Evolutionary conservation across 1,284 basidiomycete genomes (phyloP).

Genomic region (Cutaneotrichosporon cutaneum): DNA sequence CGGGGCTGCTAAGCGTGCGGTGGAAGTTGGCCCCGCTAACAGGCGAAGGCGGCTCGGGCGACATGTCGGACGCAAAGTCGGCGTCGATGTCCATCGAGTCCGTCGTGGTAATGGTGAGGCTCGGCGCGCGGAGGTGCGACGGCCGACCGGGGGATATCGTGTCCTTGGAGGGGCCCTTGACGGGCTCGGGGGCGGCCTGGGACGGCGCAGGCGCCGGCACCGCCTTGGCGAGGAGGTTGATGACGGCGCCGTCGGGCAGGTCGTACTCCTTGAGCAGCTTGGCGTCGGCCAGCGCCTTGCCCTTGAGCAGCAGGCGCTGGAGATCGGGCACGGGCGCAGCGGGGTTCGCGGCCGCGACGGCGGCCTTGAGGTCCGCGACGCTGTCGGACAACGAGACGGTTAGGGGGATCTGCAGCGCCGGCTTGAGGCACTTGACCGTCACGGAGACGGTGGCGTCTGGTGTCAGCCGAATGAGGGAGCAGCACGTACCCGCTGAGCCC

Average conservation of each 20-base stretch:
- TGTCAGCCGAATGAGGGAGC: slow-evolving; percentile 6
- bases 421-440: slow-evolving; percentile 85
- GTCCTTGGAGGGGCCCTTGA: neutral
- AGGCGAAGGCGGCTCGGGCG: slow-evolving; percentile 28
- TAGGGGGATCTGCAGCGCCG: slow-evolving; percentile 70
- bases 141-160: slow-evolving; percentile 6
- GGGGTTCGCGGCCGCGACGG: slow-evolving; percentile 61
- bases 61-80: neutral
- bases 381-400: slow-evolving; percentile 70
- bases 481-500: slow-evolving; percentile 30
- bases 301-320: slow-evolving; percentile 83
- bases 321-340: slow-evolving; percentile 66
- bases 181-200: slow-evolving; percentile 14
- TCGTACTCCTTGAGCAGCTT: slow-evolving; percentile 86
- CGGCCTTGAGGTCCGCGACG: slow-evolving; percentile 71
- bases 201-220: slow-evolving; percentile 18
- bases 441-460: slow-evolving; percentile 59
- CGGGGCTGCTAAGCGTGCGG: slow-evolving; percentile 64
- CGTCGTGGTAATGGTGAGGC: slow-evolving; percentile 52
- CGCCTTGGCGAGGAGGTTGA: slow-evolving; percentile 76
- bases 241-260: slow-evolving; percentile 70
- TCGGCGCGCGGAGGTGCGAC: slow-evolving; percentile 32
- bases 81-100: slow-evolving; percentile 51
- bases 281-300: slow-evolving; percentile 80
- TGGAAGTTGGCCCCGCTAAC: slow-evolving; percentile 60